Evolutionary conservation across 257 asterid genomes (phyloP).

Genomic region (Nicotiana benthamiana): DNA sequence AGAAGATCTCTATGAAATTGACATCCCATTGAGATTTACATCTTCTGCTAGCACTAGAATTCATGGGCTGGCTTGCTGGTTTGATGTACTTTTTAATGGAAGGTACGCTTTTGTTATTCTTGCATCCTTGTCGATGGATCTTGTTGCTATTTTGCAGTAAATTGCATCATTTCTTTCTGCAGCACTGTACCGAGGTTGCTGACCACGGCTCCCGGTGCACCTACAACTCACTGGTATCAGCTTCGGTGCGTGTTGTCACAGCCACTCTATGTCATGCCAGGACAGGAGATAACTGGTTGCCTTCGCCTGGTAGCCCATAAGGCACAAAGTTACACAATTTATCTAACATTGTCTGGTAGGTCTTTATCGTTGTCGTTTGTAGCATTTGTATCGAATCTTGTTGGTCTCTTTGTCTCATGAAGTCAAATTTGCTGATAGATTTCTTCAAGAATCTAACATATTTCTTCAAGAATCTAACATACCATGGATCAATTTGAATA

Average conservation of each 20-base stretch:
- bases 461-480: background rate
- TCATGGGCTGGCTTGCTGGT: slow-evolving; percentile 99
- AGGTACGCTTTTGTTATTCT: slow-evolving; percentile 40
- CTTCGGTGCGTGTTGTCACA: slow-evolving; percentile 94
- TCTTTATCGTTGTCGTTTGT: background rate
- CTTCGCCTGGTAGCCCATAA: slow-evolving; percentile 86
- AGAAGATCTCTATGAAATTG: slow-evolving; percentile 86
- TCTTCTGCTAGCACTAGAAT: slow-evolving; percentile 78
- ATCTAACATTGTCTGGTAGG: slow-evolving; percentile 76
- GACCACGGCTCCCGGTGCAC: slow-evolving; percentile 95
- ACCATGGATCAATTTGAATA: background rate
- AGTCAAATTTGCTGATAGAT: background rate
- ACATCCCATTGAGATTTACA: slow-evolving; percentile 64
- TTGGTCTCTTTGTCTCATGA: background rate
- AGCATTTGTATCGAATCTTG: background rate
- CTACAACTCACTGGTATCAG: slow-evolving; percentile 99
- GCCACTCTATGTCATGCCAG: slow-evolving; percentile 96
- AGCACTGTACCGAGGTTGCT: slow-evolving; percentile 96
- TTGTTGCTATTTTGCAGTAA: background rate
- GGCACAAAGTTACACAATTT: slow-evolving; percentile 91
- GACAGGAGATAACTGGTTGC: slow-evolving; percentile 88
- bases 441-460: background rate
- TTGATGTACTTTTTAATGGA: slow-evolving; percentile 88
- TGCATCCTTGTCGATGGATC: background rate
- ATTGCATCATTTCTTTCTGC: slow-evolving; percentile 6